Evolutionary conservation across 495 filamentous ascomycete genomes (phyloP), one percentile per base, ranked within the genome.

Genomic region (Astrothelium macrocarpum): DNA sequence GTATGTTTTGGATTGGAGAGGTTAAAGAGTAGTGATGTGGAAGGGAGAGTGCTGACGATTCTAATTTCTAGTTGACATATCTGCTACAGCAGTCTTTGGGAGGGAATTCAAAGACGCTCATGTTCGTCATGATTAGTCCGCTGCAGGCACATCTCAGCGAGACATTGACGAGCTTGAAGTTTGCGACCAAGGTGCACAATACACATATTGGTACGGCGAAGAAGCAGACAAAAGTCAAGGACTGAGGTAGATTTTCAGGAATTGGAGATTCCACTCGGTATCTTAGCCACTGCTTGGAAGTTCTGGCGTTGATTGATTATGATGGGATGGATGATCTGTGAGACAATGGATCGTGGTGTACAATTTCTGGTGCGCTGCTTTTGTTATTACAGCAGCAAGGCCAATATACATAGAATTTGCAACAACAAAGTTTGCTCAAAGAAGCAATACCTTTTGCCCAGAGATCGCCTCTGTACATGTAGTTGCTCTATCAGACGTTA

Each of bases 81-180:
- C 83, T 99, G 31, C 83, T 99, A 26, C 90, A 97, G 84, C 95
- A 91, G 65, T 96, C 91, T 1, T 82, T 99, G 0, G 91, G 94
- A 18, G 95, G 95, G 36, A 96, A 96, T 71, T 90, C 88, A 62
- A 95, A 96, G 77, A 97, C 95, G 2, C 88, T 99, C 65, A 99
- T 97, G 94, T 96, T 99, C 69, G 90, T 97, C 74, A 97, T 97
- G 90, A 87, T 95, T 66, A 92, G 88, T 72, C 94, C 94, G 32
- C 77, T 97, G 60, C 87, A 95, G 79, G 90, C 87, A 2, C 95
- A 97, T 78, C 78, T 97, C 61, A 85, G 84, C 61, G 95, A 99
- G 80, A 97, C 91, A 16, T 82, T 97, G 75, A 95, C 93, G 31
- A 95, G 90, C 76, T 81, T 99, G 72, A 88, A 95, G 71, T 99